phyloP scores from a whole-genome alignment of 441 rosid genomes.

The Biscutella laevigata region DNA sequence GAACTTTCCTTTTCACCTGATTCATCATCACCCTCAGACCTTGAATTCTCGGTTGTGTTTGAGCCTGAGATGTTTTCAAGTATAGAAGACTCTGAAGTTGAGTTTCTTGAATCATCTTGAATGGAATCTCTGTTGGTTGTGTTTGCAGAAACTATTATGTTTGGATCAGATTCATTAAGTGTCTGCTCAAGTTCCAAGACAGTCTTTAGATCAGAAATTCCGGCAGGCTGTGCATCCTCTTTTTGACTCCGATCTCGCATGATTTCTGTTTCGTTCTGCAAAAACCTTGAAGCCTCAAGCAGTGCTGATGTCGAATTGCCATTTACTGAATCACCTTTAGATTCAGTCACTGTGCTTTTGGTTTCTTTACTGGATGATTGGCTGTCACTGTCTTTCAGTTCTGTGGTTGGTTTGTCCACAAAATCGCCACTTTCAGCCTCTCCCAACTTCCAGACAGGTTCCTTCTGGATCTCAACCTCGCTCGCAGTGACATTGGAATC shows the following conservation, averaged over 20 bases:
- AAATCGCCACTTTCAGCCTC: conserved; percentile 18
- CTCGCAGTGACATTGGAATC: conserved; percentile 14
- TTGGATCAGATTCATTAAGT: conserved; percentile 22
- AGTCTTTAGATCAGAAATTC: conserved; percentile 21
- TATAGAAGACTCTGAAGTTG: conserved; percentile 23
- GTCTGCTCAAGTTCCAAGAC: conserved; percentile 21
- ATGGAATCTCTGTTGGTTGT: conserved; percentile 8
- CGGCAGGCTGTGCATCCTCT: conserved; percentile 25
- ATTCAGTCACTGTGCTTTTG: conserved; percentile 25
- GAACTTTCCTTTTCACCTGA: conserved; percentile 24
- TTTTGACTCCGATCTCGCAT: conserved; percentile 24
- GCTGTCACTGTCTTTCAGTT: conserved; percentile 24
- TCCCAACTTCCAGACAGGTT: conserved; percentile 20
- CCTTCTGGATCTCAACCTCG: conserved; percentile 20
- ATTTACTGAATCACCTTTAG: conserved; percentile 26
- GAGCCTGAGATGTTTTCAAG: conserved; percentile 19
- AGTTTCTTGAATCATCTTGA: conserved; percentile 28
- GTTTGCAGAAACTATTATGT: conserved; percentile 21
- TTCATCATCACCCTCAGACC: conserved; percentile 26
- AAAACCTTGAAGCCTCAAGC: conserved; percentile 23
- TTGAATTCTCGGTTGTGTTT: conserved; percentile 29
- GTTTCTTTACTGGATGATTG: conserved; percentile 21
- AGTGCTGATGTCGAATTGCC: conserved; percentile 18
- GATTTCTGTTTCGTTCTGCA: conserved; percentile 33
- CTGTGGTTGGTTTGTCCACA: conserved; percentile 23